phyloP scores from a whole-genome alignment of 352 stramenopile genomes.

The Pythium angustatum region DNA sequence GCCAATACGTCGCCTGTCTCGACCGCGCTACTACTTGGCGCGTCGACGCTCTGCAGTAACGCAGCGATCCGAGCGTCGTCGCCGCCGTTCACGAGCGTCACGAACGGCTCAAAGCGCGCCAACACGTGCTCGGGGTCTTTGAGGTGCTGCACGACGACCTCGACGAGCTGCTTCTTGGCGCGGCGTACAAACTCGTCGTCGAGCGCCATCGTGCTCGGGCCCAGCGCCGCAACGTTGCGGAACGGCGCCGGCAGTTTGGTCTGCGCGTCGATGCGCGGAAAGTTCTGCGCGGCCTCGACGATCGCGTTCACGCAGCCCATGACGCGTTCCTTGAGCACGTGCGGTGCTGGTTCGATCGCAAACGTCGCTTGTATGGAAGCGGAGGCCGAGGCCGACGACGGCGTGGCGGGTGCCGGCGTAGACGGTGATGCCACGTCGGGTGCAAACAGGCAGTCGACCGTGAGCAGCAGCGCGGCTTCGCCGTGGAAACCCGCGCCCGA shows the following conservation, averaged over 20 bases:
- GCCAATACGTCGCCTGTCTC: conserved; percentile 46
- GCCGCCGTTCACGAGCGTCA: conserved; percentile 76
- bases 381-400: conserved; percentile 6
- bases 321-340: conserved; percentile 61
- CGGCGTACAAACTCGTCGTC: conserved; percentile 79
- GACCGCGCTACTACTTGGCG: not conserved
- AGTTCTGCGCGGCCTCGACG: conserved; percentile 84
- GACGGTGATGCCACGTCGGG: not conserved
- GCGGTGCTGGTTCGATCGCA: conserved; percentile 59
- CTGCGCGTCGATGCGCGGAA: conserved; percentile 86
- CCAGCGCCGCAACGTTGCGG: conserved; percentile 60
- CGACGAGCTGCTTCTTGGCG: conserved; percentile 58
- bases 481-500: conserved; percentile 48
- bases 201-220: conserved; percentile 77
- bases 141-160: conserved; percentile 71
- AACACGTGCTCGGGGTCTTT: conserved; percentile 66
- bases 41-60: conserved; percentile 36
- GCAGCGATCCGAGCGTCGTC: conserved; percentile 65
- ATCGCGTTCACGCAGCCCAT: conserved; percentile 62
- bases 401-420: not conserved
- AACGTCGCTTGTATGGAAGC: conserved; percentile 39
- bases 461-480: conserved; percentile 62
- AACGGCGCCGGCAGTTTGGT: conserved; percentile 72
- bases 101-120: conserved; percentile 71
- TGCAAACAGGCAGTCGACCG: conserved; percentile 46